These are phyloP conservation scores for Pochonia chlamydosporia DNA, from an alignment of 2,329 filamentous ascomycete species.

Conservation along the genomic window DNA sequence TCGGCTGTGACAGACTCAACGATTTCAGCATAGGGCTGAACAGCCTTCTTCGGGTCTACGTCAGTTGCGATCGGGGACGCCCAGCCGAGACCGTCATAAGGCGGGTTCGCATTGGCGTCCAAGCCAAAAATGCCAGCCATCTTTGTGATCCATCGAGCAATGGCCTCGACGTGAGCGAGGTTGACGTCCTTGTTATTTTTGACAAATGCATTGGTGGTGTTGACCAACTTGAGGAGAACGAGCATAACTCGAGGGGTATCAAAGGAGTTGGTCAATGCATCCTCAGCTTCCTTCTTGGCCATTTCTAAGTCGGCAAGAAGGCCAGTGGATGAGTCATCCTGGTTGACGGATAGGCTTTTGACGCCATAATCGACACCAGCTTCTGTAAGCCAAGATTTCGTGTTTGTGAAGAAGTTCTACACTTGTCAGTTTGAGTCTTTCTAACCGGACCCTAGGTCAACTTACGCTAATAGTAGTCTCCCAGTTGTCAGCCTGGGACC, in stretches of 20 bases:
- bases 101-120: slow-evolving; percentile 52
- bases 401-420: slow-evolving; percentile 54
- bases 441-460: slow-evolving; percentile 5
- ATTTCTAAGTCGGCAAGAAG: slow-evolving; percentile 41
- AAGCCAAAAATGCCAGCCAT: slow-evolving; percentile 83
- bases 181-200: slow-evolving; percentile 41
- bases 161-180: slow-evolving; percentile 41
- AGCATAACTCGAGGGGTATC: slow-evolving; percentile 78
- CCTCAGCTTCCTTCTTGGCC: slow-evolving; percentile 47
- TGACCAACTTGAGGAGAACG: slow-evolving; percentile 71
- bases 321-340: slow-evolving; percentile 23
- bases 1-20: slow-evolving; percentile 41
- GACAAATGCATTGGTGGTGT: slow-evolving; percentile 63
- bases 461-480: slow-evolving; percentile 68
- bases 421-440: slow-evolving; percentile 12
- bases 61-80: slow-evolving; percentile 33
- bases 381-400: slow-evolving; percentile 48
- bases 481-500: slow-evolving; percentile 69
- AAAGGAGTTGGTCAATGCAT: slow-evolving; percentile 75
- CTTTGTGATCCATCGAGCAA: slow-evolving; percentile 75
- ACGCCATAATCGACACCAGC: slow-evolving; percentile 29
- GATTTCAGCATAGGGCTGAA: slow-evolving; percentile 41
- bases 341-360: slow-evolving; percentile 31
- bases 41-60: slow-evolving; percentile 38
- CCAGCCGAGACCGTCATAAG: slow-evolving; percentile 55